Percentiles rank a stretch among this genome's conserved stretches.
Evolutionary conservation across 139 green algal genomes (phyloP).

Genomic region (Chlamydomonas schloesseri): DNA sequence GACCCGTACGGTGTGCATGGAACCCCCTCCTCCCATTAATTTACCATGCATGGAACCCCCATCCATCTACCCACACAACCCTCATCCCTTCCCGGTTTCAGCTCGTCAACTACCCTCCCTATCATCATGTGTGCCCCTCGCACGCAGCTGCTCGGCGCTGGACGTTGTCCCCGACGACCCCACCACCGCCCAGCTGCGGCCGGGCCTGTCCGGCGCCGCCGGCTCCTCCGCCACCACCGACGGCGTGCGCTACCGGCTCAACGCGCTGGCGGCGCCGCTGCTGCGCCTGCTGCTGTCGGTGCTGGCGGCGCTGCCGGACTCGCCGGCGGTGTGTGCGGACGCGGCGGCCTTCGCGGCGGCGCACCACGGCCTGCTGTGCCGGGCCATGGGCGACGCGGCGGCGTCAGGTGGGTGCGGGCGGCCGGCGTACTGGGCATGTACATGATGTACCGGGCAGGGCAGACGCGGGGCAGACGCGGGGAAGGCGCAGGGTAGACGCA

Average conservation of each 20-base stretch:
- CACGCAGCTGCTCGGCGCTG: conserved; percentile 54
- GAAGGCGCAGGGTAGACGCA: no score
- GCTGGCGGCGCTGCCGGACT: conserved; percentile 53
- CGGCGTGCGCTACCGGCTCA: conserved; percentile 21
- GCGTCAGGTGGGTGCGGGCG: conserved; percentile 49
- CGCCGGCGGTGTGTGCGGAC: conserved; percentile 55
- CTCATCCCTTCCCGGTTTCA: no score
- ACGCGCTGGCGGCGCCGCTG: conserved; percentile 34
- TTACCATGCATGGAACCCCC: no score
- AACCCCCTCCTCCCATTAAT: not conserved
- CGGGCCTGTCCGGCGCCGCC: no score
- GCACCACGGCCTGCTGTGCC: conserved; percentile 61
- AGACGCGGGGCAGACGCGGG: no score
- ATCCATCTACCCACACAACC: no score
- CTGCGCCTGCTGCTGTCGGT: conserved; percentile 71
- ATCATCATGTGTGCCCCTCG: no score
- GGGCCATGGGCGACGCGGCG: conserved; percentile 71
- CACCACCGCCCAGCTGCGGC: conserved; percentile 11
- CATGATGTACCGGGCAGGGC: no score
- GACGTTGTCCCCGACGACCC: conserved; percentile 71
- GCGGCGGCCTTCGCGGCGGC: conserved; percentile 63
- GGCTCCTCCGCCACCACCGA: not conserved
- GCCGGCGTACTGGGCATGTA: no score
- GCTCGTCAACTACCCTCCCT: no score
- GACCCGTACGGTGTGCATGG: no score